These are phyloP conservation scores for Microstegium vimineum DNA, from an alignment of 176 grass and related monocot genomes.

Conservation along the genomic window DNA sequence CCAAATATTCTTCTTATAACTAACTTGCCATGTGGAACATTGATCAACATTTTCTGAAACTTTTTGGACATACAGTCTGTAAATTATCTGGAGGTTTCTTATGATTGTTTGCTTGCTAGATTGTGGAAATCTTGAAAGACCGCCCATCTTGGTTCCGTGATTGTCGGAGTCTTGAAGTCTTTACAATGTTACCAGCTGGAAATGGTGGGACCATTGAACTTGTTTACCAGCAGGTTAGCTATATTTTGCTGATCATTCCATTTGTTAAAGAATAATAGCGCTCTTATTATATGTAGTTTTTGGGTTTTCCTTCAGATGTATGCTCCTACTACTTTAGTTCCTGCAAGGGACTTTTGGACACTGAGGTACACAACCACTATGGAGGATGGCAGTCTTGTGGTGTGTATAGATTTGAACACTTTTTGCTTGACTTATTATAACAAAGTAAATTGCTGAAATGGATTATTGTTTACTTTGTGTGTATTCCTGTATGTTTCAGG, in stretches of 20 bases:
- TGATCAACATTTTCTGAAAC: not conserved
- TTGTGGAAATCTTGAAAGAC: constrained; percentile 93
- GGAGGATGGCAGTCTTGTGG: constrained; percentile 92
- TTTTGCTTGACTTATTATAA: not conserved
- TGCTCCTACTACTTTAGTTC: constrained; percentile 94
- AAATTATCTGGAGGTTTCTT: constrained; percentile 13
- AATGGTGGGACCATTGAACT: constrained; percentile 93
- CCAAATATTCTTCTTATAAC: not conserved
- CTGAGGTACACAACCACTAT: constrained; percentile 82
- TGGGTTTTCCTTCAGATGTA: constrained; percentile 60
- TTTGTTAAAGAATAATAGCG: not conserved
- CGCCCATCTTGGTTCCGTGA: constrained; percentile 85
- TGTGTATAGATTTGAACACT: constrained; percentile 31
- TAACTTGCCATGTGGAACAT: not conserved
- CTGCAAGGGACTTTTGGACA: constrained; percentile 95
- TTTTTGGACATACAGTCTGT: not conserved
- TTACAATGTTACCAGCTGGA: constrained; percentile 83
- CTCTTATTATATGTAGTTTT: not conserved
- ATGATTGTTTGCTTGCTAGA: constrained; percentile 39
- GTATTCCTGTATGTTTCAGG: constrained; percentile 40
- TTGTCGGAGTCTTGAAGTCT: constrained; percentile 94
- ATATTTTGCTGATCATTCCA: not conserved
- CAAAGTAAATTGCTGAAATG: not conserved
- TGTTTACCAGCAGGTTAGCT: constrained; percentile 83
- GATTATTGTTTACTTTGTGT: constrained; percentile 15